Evolutionary conservation across 2,329 filamentous ascomycete genomes (phyloP).

Genomic region (Dryadomyces quercus-mongolicae): DNA sequence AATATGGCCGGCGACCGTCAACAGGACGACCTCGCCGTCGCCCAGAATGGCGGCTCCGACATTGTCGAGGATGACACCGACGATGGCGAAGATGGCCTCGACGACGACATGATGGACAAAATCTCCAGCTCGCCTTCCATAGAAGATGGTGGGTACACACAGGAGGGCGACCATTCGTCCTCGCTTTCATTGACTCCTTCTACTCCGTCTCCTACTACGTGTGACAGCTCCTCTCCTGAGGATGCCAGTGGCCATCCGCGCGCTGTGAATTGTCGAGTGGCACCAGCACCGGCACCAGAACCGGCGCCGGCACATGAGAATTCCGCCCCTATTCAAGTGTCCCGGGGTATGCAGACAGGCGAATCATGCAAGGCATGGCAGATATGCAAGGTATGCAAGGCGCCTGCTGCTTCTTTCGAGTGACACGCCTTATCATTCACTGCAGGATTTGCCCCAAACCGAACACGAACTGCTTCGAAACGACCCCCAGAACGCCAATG

Average conservation of each 20-base stretch:
- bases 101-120: slow-evolving; percentile 96
- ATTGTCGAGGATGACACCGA: slow-evolving; percentile 51
- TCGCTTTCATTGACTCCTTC: neutral
- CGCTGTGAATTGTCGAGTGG: neutral
- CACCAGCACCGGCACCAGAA: neutral
- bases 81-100: slow-evolving; percentile 56
- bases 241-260: neutral
- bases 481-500: neutral
- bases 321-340: slow-evolving; percentile 10
- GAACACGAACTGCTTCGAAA: too few relatives aligned
- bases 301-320: slow-evolving; percentile 1
- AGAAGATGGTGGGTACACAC: slow-evolving; percentile 80
- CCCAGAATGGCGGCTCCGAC: slow-evolving; percentile 45
- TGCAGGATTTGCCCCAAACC: too few relatives aligned
- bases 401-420: neutral
- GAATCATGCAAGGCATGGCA: neutral
- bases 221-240: neutral
- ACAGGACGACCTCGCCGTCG: slow-evolving; percentile 46
- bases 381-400: neutral
- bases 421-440: slow-evolving; percentile 19
- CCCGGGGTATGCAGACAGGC: slow-evolving; percentile 2
- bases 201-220: slow-evolving; percentile 11
- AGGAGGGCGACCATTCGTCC: slow-evolving; percentile 15
- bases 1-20: slow-evolving; percentile 21
- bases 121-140: slow-evolving; percentile 98